phyloP scores from a whole-genome alignment of 2,329 filamentous ascomycete genomes.

The Colletotrichum sp. region DNA sequence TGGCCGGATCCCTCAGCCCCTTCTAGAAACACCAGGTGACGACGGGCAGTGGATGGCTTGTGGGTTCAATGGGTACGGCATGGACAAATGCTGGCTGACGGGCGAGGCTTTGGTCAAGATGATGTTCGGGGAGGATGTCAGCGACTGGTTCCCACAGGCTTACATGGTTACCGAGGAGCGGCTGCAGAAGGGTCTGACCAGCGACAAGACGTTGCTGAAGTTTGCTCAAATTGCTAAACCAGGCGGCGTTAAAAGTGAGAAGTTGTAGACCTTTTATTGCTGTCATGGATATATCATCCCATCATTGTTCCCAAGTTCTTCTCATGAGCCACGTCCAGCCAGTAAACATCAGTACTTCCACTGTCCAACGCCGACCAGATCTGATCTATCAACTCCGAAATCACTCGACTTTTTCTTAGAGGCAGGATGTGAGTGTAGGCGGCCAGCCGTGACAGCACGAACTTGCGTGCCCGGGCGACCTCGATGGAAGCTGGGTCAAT shows the following conservation, averaged over 20 bases:
- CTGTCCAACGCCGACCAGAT: constrained; percentile 22
- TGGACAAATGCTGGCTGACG: constrained; percentile 25
- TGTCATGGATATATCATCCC: not conserved
- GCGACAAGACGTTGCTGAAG: not conserved
- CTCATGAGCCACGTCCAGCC: constrained; percentile 19
- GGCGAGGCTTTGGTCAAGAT: constrained; percentile 27
- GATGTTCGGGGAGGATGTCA: constrained; percentile 26
- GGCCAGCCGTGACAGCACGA: constrained; percentile 9
- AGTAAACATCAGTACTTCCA: constrained; percentile 22
- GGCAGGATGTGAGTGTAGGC: constrained; percentile 22
- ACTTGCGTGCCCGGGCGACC: constrained; percentile 10
- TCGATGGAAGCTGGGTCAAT: constrained; percentile 16
- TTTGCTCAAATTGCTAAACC: not conserved
- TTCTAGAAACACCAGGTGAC: not conserved
- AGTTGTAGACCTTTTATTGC: not conserved
- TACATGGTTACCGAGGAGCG: constrained; percentile 23
- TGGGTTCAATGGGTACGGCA: constrained; percentile 25
- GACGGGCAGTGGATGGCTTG: constrained; percentile 24
- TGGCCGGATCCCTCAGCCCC: not conserved
- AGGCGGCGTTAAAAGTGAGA: not conserved
- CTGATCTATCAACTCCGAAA: constrained; percentile 21
- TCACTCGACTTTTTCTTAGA: constrained; percentile 15
- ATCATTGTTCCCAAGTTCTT: constrained; percentile 22
- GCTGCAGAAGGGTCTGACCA: constrained; percentile 21
- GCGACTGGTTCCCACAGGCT: constrained; percentile 23